Conservation (phyloP, 1,284 basidiomycete species). For the Melampsora occidentalis region DNA sequence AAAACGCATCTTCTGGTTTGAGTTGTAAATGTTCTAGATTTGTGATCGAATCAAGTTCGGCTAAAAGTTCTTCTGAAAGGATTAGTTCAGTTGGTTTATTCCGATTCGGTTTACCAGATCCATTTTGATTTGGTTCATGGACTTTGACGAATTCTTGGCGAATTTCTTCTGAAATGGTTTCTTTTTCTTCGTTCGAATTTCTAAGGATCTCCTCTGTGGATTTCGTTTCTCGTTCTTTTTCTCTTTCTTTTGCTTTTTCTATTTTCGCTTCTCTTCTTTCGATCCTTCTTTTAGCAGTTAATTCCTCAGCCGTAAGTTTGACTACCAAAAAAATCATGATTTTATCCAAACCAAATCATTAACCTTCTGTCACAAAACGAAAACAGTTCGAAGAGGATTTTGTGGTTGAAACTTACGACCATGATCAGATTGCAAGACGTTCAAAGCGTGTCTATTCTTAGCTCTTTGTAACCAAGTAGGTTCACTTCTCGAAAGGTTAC, state of each 20-base stretch:
- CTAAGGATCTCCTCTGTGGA: constrained; percentile 47
- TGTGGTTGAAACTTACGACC: constrained; percentile 51
- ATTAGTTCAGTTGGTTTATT: neutral
- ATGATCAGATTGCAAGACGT: constrained; percentile 51
- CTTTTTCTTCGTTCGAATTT: neutral
- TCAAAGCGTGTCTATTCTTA: constrained; percentile 65
- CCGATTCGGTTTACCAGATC: neutral
- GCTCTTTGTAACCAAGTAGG: constrained; percentile 73
- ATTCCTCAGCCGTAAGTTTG: constrained; percentile 78
- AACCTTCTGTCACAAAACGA: too few relatives aligned
- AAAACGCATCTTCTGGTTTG: constrained; percentile 86
- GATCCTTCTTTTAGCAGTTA: constrained; percentile 75
- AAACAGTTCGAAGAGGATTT: too few relatives aligned
- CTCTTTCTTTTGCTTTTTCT: constrained; percentile 59
- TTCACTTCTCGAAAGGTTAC: constrained; percentile 85
- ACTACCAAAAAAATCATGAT: constrained; percentile 6
- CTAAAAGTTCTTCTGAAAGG: constrained; percentile 44
- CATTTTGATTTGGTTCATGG: constrained; percentile 29
- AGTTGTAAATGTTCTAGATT: constrained; percentile 90
- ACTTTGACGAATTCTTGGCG: constrained; percentile 12
- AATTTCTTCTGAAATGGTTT: constrained; percentile 37
- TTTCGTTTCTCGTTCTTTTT: constrained; percentile 65
- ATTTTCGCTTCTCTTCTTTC: constrained; percentile 87
- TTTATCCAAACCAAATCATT: constrained; percentile 16
- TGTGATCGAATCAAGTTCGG: constrained; percentile 55